phyloP scores from a whole-genome alignment of 2,329 filamentous ascomycete species.

The Emmonsiellopsis sp. region DNA sequence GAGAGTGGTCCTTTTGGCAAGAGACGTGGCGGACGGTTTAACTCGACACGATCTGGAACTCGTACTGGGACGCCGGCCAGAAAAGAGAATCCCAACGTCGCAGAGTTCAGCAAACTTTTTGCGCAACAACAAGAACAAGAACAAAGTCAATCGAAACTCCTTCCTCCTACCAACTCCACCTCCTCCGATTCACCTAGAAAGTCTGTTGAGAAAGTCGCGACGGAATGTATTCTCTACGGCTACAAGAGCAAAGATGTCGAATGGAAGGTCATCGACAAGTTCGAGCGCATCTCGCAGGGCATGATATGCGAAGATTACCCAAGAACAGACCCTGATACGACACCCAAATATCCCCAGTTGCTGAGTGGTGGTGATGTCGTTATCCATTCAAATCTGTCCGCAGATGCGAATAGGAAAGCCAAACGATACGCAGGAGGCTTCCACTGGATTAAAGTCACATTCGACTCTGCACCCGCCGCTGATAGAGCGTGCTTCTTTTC shows the following conservation, averaged over 20 bases:
- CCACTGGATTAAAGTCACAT: conserved; percentile 87
- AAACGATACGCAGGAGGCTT: conserved; percentile 73
- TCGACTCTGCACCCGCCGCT: conserved; percentile 63
- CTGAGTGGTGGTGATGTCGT: conserved; percentile 65
- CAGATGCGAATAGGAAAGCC: conserved; percentile 67
- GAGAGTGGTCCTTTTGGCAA: conserved; percentile 56
- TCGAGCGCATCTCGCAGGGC: conserved; percentile 71
- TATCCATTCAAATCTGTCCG: conserved; percentile 57
- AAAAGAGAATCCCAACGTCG: conserved; percentile 46
- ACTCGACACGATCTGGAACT: conserved; percentile 41
- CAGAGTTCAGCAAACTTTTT: conserved; percentile 39
- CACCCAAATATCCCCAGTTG: conserved; percentile 60
- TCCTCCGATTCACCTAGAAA: conserved; percentile 31
- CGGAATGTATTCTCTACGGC: conserved; percentile 78
- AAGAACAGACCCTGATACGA: conserved; percentile 65
- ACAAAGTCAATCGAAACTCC: conserved; percentile 20
- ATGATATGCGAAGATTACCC: conserved; percentile 89
- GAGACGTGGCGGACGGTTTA: conserved; percentile 37
- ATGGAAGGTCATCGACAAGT: conserved; percentile 83
- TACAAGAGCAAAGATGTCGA: conserved; percentile 59
- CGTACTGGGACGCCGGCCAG: conserved; percentile 51
- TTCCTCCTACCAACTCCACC: conserved; percentile 29
- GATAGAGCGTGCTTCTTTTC: conserved; percentile 61
- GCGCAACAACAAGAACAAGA: conserved; percentile 37
- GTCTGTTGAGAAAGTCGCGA: conserved; percentile 45